These are phyloP conservation scores for Rhizoclosmatium sp. DNA, from an alignment of 192 early-diverging fungal genomes.

Conservation along the genomic window DNA sequence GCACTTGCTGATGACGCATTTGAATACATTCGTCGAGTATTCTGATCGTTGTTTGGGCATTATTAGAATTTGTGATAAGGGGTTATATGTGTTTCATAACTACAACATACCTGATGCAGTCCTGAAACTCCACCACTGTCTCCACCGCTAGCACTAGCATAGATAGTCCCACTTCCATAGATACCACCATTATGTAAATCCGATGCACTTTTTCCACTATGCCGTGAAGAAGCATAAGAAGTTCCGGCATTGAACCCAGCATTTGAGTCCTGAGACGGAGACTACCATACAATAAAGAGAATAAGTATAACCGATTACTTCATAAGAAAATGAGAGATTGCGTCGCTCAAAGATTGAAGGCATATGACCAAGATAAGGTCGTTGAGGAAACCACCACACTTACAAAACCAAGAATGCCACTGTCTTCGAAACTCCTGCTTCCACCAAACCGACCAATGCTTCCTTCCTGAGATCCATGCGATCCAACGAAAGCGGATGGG, in stretches of 20 bases:
- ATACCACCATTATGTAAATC: not conserved
- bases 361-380: no score
- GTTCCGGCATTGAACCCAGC: no score
- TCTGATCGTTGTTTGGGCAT: not conserved
- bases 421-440: not conserved
- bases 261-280: no score
- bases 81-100: not conserved
- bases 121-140: not conserved
- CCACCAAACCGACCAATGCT: not conserved
- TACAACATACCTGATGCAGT: not conserved
- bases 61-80: not conserved
- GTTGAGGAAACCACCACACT: not conserved
- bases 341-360: no score
- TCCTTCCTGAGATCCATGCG: not conserved
- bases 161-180: not conserved
- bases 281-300: no score
- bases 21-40: slow-evolving; percentile 25
- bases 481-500: not conserved
- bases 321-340: no score
- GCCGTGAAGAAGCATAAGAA: not conserved
- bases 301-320: no score
- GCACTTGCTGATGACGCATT: not conserved
- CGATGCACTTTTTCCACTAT: not conserved
- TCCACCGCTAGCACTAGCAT: not conserved
- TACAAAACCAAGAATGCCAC: not conserved